Base-by-base conservation (phyloP, 116 monocot species). In the Phalaenopsis hybrid region DNA sequence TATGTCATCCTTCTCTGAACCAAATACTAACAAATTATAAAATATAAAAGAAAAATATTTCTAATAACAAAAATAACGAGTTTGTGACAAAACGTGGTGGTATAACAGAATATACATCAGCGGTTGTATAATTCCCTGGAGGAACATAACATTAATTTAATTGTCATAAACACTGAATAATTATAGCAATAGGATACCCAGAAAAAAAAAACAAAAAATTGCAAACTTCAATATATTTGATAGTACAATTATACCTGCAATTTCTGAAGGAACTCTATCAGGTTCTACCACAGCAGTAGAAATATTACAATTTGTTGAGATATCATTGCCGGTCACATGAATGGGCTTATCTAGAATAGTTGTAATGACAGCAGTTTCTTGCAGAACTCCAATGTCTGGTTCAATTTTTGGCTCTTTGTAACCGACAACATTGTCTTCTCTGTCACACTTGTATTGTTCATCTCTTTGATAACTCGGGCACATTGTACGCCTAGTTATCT, bases 201-300 rank as follows among this genome's bases (percentile, higher is more conserved):
- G 20, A 28, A 34, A 34, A 70, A 55, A 1, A 37, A 31, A 34
- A 41, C 17, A 6, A 72, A 41, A 16, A 17, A 37, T 34, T 72
- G 15, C 34, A 37, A 37, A 41, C 31, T 34, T 25, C 33, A 34
- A 37, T 21, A 72, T 1, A 72, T 16, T 72, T 37, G 11, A 16
- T 67, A 28, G 25, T 8, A 44, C 9, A 76, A 51, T 67, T 69
- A 51, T 82, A 92, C 88, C 86, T 83, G 57, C 48, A 8, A 37
- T 79, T 21, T 23, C 48, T 63, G 69, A 12, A 84, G 52, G 10
- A 85, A 57, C 21, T 59, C 70, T 49, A 37, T 76, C 11, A 77
- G 77, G 16, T 37, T 88, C 83, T 44, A 89, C 86, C 81, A 92
- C 48, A 0, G 92, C 89, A 75, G 91, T 72, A 81, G 91, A 88